Percentiles rank a stretch among this genome's conserved stretches.
Conservation (phyloP, 192 early-diverging fungal genomes). For the Cetraspora pellucida region DNA sequence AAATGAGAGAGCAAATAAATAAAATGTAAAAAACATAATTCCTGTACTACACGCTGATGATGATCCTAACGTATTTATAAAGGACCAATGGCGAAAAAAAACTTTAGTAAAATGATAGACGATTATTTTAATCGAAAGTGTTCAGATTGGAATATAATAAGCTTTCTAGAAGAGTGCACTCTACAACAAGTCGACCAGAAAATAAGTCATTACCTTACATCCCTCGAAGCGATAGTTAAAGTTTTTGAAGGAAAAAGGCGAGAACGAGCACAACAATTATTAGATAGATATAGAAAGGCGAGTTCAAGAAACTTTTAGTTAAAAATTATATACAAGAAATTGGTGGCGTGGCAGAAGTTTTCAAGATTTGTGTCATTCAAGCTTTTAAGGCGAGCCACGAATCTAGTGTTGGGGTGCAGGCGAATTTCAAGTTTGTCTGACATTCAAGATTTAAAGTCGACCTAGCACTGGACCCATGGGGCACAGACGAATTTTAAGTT, state of each 20-base stretch:
- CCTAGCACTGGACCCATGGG: background rate
- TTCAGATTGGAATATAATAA: slow-evolving; percentile 13
- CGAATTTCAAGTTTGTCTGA: background rate
- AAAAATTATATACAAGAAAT: slow-evolving; percentile 3
- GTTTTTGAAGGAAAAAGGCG: background rate
- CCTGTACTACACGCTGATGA: no score
- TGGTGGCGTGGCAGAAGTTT: slow-evolving; percentile 18
- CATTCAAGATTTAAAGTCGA: background rate
- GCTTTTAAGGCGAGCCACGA: slow-evolving; percentile 32
- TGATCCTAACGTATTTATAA: no score
- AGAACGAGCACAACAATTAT: slow-evolving; percentile 8
- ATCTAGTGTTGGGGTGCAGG: slow-evolving; percentile 30
- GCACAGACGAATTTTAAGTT: slow-evolving; percentile 4
- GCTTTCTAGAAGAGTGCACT: slow-evolving; percentile 16
- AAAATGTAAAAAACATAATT: no score
- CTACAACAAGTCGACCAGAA: background rate
- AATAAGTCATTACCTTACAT: slow-evolving; percentile 3
- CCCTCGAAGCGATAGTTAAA: slow-evolving; percentile 5
- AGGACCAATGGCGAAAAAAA: no score
- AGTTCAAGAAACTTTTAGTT: background rate
- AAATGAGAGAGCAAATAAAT: no score
- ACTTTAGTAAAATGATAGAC: no score
- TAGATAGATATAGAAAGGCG: slow-evolving; percentile 18
- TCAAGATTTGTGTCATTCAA: slow-evolving; percentile 30
- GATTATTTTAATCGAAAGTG: no score